Evolutionary conservation across 495 filamentous ascomycete species (phyloP), one percentile per base, ranked within the genome.

Genomic region (Podospora australis): DNA sequence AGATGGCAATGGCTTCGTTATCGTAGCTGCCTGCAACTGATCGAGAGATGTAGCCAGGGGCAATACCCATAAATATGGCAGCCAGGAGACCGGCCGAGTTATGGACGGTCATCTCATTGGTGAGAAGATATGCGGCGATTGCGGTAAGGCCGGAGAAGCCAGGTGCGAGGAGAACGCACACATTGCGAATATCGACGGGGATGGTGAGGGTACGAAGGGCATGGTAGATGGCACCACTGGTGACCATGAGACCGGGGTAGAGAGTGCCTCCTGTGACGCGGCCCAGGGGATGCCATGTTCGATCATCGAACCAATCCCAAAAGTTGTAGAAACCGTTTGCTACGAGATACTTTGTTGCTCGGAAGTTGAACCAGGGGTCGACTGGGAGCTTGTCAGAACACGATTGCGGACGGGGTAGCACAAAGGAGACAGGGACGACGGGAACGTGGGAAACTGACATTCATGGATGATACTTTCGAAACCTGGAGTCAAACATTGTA

Each of bases 331-430:
- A 97, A 49, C 94, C 94, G 78, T 99, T 77, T 59, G 92, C 78
- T 46, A 97, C 85, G 40, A 99, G 79, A 58, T 99, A 96, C 71
- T 96, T 96, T 40, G 94, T 97, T 53, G 94, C 94, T 60, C 94
- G 78, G 70, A 99, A 99, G 70, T 99, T 99, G 71, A 99, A 99
- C 94, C 94, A 99, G n/a, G 94, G 94, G 70, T 99, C 92, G 71
- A 97, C 92, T 97, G 56, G 52, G 44, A 29, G 50, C 46, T 51
- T 65, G 56, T 66, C 53, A 66, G 60, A 44, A 54, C 49, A 30
- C 6, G 48, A 22, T 13, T 6, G n/a, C 10, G 25, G 17, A 11
- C 9, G 48, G 48, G 10, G 39, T 42, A 39, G 39, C 26, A 34
- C 41, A 46, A 34, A 5, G 14, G 25, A 7, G 42, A 9, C 9